These are phyloP conservation scores for Lepidium aucheri DNA, from an alignment of 345 rosid species.

Conservation along the genomic window DNA sequence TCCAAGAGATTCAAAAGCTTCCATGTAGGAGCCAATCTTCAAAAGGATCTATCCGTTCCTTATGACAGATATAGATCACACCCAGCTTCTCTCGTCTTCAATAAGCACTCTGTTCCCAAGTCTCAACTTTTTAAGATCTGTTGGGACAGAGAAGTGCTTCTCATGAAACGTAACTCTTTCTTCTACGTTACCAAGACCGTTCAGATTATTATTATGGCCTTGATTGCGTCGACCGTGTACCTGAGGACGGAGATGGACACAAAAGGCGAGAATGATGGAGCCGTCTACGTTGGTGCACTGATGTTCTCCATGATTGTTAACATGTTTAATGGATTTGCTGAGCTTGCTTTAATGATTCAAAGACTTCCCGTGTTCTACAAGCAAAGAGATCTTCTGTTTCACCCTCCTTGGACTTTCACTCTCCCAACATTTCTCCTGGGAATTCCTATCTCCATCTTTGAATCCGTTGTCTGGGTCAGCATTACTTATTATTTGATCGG, in stretches of 20 bases:
- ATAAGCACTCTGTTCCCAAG: slow-evolving; percentile 45
- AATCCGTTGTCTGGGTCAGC: slow-evolving; percentile 55
- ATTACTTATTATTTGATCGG: slow-evolving; percentile 64
- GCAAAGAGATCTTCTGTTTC: slow-evolving; percentile 79
- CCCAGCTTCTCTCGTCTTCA: slow-evolving; percentile 60
- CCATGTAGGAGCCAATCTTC: slow-evolving; percentile 54
- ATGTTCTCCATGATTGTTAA: slow-evolving; percentile 47
- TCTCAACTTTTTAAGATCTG: slow-evolving; percentile 62
- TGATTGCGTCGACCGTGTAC: slow-evolving; percentile 53
- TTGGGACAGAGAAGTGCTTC: slow-evolving; percentile 72
- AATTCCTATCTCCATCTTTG: slow-evolving; percentile 67
- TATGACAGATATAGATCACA: slow-evolving; percentile 55
- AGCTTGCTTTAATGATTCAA: slow-evolving; percentile 56
- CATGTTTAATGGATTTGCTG: slow-evolving; percentile 87
- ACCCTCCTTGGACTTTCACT: slow-evolving; percentile 82
- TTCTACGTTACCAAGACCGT: slow-evolving; percentile 63
- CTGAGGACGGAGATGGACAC: slow-evolving; percentile 51
- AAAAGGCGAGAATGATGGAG: slow-evolving; percentile 45
- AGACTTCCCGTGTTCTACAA: slow-evolving; percentile 89
- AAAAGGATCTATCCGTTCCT: slow-evolving; percentile 47
- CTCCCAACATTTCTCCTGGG: slow-evolving; percentile 57
- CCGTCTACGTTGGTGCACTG: slow-evolving; percentile 40
- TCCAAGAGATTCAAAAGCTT: slow-evolving; percentile 49
- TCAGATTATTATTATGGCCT: slow-evolving; percentile 54
- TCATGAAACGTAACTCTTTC: slow-evolving; percentile 59